Conservation (phyloP, 768 basidiomycete species). For the Boletus speciosus region DNA sequence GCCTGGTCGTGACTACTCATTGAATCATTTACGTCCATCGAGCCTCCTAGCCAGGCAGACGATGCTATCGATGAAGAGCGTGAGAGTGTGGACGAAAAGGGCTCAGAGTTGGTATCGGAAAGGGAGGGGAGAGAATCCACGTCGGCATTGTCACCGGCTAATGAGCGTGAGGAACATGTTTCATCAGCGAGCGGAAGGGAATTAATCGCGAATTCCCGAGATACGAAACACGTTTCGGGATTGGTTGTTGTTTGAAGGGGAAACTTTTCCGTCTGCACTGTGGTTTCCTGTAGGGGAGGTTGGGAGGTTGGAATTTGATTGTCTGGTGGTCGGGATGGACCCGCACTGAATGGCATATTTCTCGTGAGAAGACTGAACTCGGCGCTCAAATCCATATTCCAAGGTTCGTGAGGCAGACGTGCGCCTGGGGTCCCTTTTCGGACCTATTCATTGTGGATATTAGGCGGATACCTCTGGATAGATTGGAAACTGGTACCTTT, state of each 20-base stretch:
- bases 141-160: constrained; percentile 24
- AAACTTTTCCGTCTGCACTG: not conserved
- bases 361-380: constrained; percentile 8
- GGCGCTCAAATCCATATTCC: constrained; percentile 30
- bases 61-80: constrained; percentile 42
- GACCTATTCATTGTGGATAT: constrained; percentile 23
- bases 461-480: not conserved
- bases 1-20: constrained; percentile 11
- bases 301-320: not conserved
- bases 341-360: not conserved
- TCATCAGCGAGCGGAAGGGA: constrained; percentile 18
- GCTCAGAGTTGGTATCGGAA: constrained; percentile 32
- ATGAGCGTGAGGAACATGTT: constrained; percentile 20
- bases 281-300: not conserved
- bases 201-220: constrained; percentile 6
- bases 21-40: constrained; percentile 18
- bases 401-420: constrained; percentile 41
- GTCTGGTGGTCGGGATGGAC: constrained; percentile 5
- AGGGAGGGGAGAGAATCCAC: constrained; percentile 34
- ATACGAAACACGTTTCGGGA: constrained; percentile 5
- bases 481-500: constrained; percentile 31
- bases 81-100: constrained; percentile 38
- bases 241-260: not conserved
- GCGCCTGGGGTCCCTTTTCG: constrained; percentile 43
- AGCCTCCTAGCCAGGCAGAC: constrained; percentile 26